Evolutionary conservation across 2,329 filamentous ascomycete species (phyloP).

Genomic region (Colletotrichum spinosum): DNA sequence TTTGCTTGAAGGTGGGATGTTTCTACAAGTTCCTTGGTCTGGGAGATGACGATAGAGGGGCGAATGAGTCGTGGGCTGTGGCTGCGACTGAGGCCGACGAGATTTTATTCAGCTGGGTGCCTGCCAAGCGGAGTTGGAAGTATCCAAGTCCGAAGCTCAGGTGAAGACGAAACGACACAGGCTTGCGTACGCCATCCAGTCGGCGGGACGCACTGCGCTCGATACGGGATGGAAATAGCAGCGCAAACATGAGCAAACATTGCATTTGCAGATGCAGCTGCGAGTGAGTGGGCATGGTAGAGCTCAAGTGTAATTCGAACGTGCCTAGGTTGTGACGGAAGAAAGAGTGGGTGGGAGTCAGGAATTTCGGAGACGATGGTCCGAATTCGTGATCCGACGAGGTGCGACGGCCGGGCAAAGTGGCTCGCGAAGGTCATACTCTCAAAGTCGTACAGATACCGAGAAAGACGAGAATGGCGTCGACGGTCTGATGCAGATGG

Average conservation of each 20-base stretch:
- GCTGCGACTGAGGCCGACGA: neutral
- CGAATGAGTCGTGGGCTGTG: conserved; percentile 17
- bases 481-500: too few relatives aligned
- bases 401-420: conserved; percentile 11
- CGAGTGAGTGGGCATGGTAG: neutral
- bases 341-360: neutral
- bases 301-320: too few relatives aligned
- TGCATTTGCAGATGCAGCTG: conserved; percentile 10
- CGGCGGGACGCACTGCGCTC: neutral
- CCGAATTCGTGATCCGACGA: conserved; percentile 16
- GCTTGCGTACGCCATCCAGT: neutral
- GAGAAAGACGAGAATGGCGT: neutral
- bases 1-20: conserved; percentile 22
- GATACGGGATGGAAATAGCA: conserved; percentile 7
- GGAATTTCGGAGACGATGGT: conserved; percentile 15
- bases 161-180: conserved; percentile 6
- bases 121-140: neutral
- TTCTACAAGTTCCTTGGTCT: conserved; percentile 14
- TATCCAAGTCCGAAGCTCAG: neutral
- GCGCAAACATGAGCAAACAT: conserved; percentile 15
- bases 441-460: neutral
- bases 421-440: neutral
- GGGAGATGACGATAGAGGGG: conserved; percentile 16
- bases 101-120: neutral
- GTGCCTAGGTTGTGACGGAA: too few relatives aligned